phyloP scores from a whole-genome alignment of 345 rosid species.

The Physaria fendleri region DNA sequence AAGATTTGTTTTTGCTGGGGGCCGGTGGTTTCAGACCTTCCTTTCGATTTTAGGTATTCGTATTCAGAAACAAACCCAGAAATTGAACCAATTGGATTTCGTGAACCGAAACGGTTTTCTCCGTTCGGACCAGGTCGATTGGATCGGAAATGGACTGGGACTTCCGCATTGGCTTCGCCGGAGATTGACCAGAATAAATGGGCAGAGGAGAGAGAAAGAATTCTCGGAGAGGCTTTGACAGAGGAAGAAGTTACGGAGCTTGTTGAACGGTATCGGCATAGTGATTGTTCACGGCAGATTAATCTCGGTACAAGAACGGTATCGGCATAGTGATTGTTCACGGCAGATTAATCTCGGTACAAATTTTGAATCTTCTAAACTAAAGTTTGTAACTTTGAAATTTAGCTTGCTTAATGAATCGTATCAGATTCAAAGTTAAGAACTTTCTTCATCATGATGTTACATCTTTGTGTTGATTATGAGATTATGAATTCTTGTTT shows the following conservation, averaged over 20 bases:
- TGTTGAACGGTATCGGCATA: slow-evolving; percentile 76
- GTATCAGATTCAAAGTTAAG: not conserved
- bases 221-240: slow-evolving; percentile 58
- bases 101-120: slow-evolving; percentile 83
- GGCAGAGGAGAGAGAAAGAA: slow-evolving; percentile 41
- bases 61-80: slow-evolving; percentile 63
- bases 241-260: slow-evolving; percentile 65
- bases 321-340: slow-evolving; percentile 70
- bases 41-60: slow-evolving; percentile 75
- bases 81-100: slow-evolving; percentile 63
- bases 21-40: slow-evolving; percentile 51
- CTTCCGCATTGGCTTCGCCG: slow-evolving; percentile 40
- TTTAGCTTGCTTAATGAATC: not conserved
- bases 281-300: slow-evolving; percentile 75
- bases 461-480: not conserved
- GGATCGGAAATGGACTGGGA: slow-evolving; percentile 82
- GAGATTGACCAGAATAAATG: slow-evolving; percentile 33
- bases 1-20: not conserved
- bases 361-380: not conserved
- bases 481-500: not conserved
- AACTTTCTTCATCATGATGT: not conserved
- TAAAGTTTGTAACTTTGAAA: not conserved
- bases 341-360: slow-evolving; percentile 66
- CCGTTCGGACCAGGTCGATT: slow-evolving; percentile 89
- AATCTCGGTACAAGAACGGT: slow-evolving; percentile 72